Evolutionary conservation across 2,329 filamentous ascomycete genomes (phyloP), one percentile per base, ranked within the genome.

Genomic region (Pseudocercospora musae): DNA sequence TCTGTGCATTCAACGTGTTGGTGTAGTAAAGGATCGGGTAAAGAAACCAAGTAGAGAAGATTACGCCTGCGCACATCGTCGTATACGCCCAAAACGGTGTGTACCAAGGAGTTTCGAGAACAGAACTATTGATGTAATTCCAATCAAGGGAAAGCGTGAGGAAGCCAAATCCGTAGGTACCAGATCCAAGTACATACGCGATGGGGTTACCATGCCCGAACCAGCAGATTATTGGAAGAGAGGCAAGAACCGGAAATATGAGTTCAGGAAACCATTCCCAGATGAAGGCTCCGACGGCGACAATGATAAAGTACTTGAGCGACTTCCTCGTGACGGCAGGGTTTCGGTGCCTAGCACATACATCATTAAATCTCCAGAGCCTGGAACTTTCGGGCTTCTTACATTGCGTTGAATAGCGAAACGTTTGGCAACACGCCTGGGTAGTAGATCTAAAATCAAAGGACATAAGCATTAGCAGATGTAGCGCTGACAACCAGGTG

Each of bases 381-480:
- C 11, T 37, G 15, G 13, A 13, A 13, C 33, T 37, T 13, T 37
- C 13, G 33, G 11, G 11, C 5, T 37, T 13, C 33, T 37, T 37
- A 37, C 63, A 65, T 65, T 18, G 60, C 63, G n/a, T 65, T 65
- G 63, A 65, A 65, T 13, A 65, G 52, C 31, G 63, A 40, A 1
- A 65, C 57, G 33, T 62, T 60, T 7, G 63, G 60, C 2, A 65
- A 53, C 6, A 60, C 57, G 29, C 60, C 46, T 15, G 91, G 91
- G 91, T 91, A 96, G 49, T 95, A 92, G 91, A 96, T 95, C 62
- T n/a, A n/a, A n/a, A n/a, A n/a, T n/a, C n/a, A n/a, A n/a, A n/a
- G n/a, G n/a, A n/a, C n/a, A n/a, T n/a, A n/a, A n/a, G n/a, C n/a
- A n/a, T n/a, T n/a, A n/a, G n/a, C n/a, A n/a, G n/a, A n/a, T n/a